A percentile compares a stretch with the other conserved stretches of the same genome.
These are phyloP conservation scores for Parsonsia alboflavescens DNA, from an alignment of 257 asterid species.

Conservation along the genomic window DNA sequence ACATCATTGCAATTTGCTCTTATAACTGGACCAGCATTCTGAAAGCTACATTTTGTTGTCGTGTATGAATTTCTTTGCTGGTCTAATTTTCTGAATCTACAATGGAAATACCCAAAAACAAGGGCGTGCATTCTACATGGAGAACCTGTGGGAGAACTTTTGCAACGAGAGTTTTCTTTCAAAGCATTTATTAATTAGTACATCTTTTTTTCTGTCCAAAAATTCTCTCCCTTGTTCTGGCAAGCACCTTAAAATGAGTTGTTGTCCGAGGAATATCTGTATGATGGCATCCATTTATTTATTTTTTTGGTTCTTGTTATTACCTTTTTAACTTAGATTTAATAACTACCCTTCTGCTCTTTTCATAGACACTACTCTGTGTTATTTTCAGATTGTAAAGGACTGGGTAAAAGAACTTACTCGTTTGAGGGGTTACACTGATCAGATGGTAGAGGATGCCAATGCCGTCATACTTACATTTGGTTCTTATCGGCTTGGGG, in stretches of 20 bases:
- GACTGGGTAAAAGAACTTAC: constrained; percentile 40
- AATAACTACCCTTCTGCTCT: background rate
- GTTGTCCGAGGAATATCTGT: background rate
- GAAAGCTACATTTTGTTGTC: background rate
- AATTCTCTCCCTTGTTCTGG: background rate
- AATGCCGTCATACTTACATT: constrained; percentile 80
- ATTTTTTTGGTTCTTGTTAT: background rate
- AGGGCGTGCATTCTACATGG: background rate
- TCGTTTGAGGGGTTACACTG: constrained; percentile 26
- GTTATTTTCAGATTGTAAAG: constrained; percentile 29
- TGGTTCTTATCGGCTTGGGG: constrained; percentile 97
- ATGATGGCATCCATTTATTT: background rate
- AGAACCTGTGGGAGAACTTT: background rate
- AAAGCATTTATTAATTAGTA: background rate
- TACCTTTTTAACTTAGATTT: background rate
- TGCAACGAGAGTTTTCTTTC: background rate
- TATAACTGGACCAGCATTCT: background rate
- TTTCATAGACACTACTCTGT: background rate
- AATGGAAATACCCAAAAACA: background rate
- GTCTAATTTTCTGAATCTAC: background rate
- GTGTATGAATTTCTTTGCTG: background rate
- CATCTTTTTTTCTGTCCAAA: background rate
- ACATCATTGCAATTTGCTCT: background rate
- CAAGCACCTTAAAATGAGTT: background rate
- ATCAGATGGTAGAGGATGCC: constrained; percentile 79